Conservation (phyloP, 768 basidiomycete genomes). For the Exidia glandulosa region DNA sequence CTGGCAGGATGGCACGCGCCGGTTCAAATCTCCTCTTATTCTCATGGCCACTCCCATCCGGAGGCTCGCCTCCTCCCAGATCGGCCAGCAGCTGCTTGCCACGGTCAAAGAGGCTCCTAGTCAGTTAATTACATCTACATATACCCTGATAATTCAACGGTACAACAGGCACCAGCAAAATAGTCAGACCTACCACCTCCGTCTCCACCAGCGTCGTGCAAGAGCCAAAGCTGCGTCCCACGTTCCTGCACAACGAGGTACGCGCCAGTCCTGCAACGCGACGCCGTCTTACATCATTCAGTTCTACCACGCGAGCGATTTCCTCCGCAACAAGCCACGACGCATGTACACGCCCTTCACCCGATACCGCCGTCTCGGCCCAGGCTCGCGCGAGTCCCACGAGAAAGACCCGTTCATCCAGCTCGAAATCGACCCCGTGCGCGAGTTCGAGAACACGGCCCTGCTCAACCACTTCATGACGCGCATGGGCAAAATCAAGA, state of each 20-base stretch:
- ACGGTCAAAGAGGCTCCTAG: too few species aligned
- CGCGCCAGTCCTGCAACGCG: neutral
- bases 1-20: neutral
- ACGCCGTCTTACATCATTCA: neutral
- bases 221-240: neutral
- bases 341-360: neutral
- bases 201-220: too few species aligned
- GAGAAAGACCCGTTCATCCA: constrained; percentile 59
- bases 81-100: too few species aligned
- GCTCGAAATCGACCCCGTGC: constrained; percentile 60
- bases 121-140: too few species aligned
- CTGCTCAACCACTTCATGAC: constrained; percentile 51
- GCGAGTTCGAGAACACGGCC: constrained; percentile 49
- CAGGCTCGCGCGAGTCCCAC: constrained; percentile 41
- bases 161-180: too few species aligned
- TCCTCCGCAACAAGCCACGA: neutral
- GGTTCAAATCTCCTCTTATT: too few species aligned
- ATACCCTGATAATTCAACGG: too few species aligned
- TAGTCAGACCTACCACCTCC: too few species aligned
- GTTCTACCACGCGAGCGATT: neutral
- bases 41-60: too few species aligned
- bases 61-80: too few species aligned
- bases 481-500: constrained; percentile 70
- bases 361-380: constrained; percentile 37
- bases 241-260: neutral